Base-by-base conservation (phyloP, 2,329 filamentous ascomycete species). In the Massarina eburnea region DNA sequence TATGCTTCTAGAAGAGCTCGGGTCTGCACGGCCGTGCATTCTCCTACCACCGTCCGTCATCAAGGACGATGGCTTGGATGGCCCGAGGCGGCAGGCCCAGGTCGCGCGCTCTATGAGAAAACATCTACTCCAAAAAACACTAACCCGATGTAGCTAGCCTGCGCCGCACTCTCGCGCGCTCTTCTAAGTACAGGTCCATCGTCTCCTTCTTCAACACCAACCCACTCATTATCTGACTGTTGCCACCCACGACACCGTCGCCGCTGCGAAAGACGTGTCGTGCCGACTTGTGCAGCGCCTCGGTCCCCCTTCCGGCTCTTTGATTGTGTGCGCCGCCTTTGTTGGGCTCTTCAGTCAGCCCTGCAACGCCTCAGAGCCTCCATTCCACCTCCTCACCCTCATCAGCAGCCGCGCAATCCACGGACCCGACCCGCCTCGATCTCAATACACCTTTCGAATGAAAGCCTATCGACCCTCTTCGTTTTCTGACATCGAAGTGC, bases 261-360 rank as follows among this genome's bases (percentile, higher is more conserved):
- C 18, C 26, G 15, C 26, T 22, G 21, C 17, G n/a, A 37, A 22
- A 20, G 21, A 24, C 27, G 27, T 14, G 27, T 14, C 27, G 27
- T 8, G 5, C 4, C 27, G 12, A 30, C 12, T 14, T 48, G 42
- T 44, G 20, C 55, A 55, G 55, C 58, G 46, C 47, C 24, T 14
- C 43, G 46, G 44, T 46, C 47, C 48, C 41, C 45, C 43, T 33
- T 43, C 45, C 32, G 39, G 46, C 48, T 30, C 46, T 48, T 40
- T 54, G 37, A 40, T 50, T 50, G 57, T 55, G 56, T 61, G 49
- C 61, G 41, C 27, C 22, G 37, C 57, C 60, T 61, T 64, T 63
- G 55, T 62, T 58, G 48, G 39, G 49, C 52, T 41, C 49, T 52
- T n/a, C n/a, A n/a, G n/a, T n/a, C 53, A 46, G 44, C 48, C 14